A percentile compares a stretch with the other conserved stretches of the same genome.
Evolutionary conservation across 495 filamentous ascomycete species (phyloP).

Genomic region (Zalerion maritima): DNA sequence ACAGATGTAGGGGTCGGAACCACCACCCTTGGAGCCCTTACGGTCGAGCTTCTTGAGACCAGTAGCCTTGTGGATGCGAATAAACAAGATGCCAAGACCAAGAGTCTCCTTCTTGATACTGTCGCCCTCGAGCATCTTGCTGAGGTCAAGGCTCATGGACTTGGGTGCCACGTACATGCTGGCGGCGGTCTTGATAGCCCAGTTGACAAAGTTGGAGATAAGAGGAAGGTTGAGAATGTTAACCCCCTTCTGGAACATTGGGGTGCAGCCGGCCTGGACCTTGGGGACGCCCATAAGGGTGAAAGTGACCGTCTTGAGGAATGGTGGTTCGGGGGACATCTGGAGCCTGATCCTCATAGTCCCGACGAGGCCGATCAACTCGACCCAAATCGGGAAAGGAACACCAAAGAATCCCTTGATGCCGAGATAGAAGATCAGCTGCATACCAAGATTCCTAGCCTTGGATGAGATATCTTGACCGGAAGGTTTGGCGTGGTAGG

Average conservation of each 20-base stretch:
- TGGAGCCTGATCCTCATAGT: constrained; percentile 71
- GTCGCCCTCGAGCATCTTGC: constrained; percentile 80
- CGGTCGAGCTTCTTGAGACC: constrained; percentile 86
- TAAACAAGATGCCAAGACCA: constrained; percentile 76
- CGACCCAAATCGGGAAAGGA: constrained; percentile 69
- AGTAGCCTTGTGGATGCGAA: constrained; percentile 74
- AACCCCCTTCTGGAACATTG: constrained; percentile 75
- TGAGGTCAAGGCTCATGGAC: constrained; percentile 80
- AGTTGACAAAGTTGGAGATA: constrained; percentile 94
- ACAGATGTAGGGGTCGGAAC: constrained; percentile 84
- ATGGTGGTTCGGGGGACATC: constrained; percentile 78
- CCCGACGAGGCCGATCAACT: constrained; percentile 71
- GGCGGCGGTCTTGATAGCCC: constrained; percentile 74
- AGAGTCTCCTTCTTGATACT: constrained; percentile 77
- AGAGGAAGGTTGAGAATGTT: constrained; percentile 86
- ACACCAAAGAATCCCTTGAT: constrained; percentile 77
- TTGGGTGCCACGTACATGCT: constrained; percentile 95
- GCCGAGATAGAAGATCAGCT: constrained; percentile 84
- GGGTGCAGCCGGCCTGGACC: constrained; percentile 78
- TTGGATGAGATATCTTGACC: constrained; percentile 52
- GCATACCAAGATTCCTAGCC: constrained; percentile 88
- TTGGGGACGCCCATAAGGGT: constrained; percentile 87
- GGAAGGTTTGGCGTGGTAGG: constrained; percentile 78
- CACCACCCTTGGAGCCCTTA: constrained; percentile 69
- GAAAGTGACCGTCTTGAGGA: constrained; percentile 81